These are phyloP conservation scores for Lathyrus oleraceus DNA, from an alignment of 306 rosid genomes.

Conservation along the genomic window DNA sequence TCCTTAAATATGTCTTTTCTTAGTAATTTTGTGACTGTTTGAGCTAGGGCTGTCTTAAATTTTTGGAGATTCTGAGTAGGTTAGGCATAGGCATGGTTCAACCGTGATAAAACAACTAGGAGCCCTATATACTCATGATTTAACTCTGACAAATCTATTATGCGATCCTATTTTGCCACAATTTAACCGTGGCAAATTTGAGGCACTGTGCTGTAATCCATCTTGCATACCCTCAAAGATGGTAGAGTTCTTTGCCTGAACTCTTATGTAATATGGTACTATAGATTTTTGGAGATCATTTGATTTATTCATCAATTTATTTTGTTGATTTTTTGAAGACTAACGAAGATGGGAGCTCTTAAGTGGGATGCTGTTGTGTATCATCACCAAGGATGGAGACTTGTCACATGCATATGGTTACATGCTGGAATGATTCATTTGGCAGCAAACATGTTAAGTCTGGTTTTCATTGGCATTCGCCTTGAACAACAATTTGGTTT, in stretches of 20 bases:
- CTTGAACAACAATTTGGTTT: conserved; percentile 90
- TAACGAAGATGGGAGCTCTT: conserved; percentile 81
- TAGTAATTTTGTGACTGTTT: background rate
- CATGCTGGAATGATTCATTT: conserved; percentile 89
- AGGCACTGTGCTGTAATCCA: too few relatives aligned
- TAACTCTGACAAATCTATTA: too few relatives aligned
- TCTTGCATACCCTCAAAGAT: too few relatives aligned
- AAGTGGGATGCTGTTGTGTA: conserved; percentile 56
- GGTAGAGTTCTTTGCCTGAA: background rate
- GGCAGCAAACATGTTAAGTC: conserved; percentile 74
- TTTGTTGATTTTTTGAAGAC: conserved; percentile 45
- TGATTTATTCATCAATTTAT: background rate
- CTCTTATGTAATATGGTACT: background rate
- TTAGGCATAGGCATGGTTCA: too few relatives aligned
- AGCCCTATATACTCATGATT: too few relatives aligned
- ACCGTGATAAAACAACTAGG: too few relatives aligned
- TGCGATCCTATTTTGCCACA: too few relatives aligned
- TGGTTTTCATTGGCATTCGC: conserved; percentile 81
- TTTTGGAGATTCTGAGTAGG: too few relatives aligned
- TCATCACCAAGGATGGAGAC: conserved; percentile 81
- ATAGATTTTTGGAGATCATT: background rate
- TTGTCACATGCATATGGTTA: conserved; percentile 82
- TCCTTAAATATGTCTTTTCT: background rate
- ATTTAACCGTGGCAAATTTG: too few relatives aligned
- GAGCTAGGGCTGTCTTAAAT: too few relatives aligned